Evolutionary conservation across 257 asterid genomes (phyloP).

Genomic region (Gentiana dahurica): DNA sequence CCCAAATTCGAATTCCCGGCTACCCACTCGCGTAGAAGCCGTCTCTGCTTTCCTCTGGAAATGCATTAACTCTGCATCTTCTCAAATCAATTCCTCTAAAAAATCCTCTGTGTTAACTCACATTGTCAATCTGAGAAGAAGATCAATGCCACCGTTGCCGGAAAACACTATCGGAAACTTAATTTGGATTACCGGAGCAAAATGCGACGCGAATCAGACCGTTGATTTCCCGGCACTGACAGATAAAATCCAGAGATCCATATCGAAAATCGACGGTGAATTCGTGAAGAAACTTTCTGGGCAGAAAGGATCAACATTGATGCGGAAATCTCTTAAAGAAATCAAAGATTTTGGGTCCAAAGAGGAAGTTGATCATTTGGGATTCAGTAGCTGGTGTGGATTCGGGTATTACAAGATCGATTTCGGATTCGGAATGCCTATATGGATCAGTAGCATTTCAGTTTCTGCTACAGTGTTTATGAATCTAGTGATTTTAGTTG

Average conservation of each 20-base stretch:
- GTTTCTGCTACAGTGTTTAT: constrained; percentile 37
- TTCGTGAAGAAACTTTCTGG: constrained; percentile 35
- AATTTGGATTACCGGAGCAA: constrained; percentile 50
- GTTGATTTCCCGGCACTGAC: constrained; percentile 21
- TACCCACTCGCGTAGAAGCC: constrained; percentile 49
- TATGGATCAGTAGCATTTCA: constrained; percentile 53
- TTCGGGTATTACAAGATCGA: constrained; percentile 57
- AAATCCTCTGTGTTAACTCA: constrained; percentile 50
- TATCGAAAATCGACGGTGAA: constrained; percentile 28
- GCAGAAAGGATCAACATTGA: constrained; percentile 26
- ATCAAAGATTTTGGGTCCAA: constrained; percentile 33
- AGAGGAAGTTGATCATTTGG: constrained; percentile 32
- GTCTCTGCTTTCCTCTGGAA: constrained; percentile 72
- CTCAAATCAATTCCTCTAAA: constrained; percentile 11
- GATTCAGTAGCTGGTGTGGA: constrained; percentile 72
- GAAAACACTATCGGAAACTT: constrained; percentile 47
- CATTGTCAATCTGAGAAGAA: constrained; percentile 46
- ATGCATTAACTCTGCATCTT: constrained; percentile 27
- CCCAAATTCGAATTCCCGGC: not conserved
- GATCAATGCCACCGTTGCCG: constrained; percentile 33
- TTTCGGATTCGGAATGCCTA: constrained; percentile 80
- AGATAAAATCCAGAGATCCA: constrained; percentile 22
- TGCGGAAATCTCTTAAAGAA: constrained; percentile 34
- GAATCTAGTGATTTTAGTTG: constrained; percentile 49
- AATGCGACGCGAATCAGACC: constrained; percentile 1